Evolutionary conservation across 371 early-diverging fungal genomes (phyloP).

Genomic region (Amoeboaphelidium occidentale): DNA sequence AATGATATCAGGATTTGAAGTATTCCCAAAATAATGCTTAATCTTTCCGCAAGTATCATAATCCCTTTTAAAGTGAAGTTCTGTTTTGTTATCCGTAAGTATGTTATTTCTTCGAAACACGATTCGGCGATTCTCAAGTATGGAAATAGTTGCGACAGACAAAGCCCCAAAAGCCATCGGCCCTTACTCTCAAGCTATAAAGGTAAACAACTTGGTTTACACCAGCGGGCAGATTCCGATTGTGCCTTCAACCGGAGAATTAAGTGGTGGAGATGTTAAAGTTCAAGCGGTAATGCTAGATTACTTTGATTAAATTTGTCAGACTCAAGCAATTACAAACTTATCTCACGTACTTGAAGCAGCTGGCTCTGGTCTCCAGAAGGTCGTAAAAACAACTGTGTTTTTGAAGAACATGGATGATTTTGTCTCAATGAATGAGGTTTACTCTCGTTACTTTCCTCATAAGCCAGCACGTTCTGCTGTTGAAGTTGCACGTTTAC

Average conservation of each 20-base stretch:
- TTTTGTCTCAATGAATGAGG: constrained; percentile 58
- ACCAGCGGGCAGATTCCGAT: constrained; percentile 57
- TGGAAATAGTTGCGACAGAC: constrained; percentile 10
- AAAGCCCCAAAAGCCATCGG: constrained; percentile 15
- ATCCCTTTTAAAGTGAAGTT: too few relatives aligned
- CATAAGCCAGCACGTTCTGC: constrained; percentile 63
- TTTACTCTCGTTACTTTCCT: constrained; percentile 21
- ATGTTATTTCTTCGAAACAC: too few relatives aligned
- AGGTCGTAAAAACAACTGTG: constrained; percentile 74
- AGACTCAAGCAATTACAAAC: constrained; percentile 41
- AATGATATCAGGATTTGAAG: too few relatives aligned
- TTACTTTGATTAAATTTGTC: too few relatives aligned
- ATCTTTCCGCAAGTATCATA: too few relatives aligned
- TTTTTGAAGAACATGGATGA: constrained; percentile 72
- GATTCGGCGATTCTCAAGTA: too few relatives aligned
- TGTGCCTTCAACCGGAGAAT: constrained; percentile 27
- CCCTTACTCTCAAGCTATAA: constrained; percentile 43
- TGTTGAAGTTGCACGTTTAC: constrained; percentile 70
- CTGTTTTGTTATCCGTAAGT: too few relatives aligned
- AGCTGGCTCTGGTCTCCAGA: constrained; percentile 35
- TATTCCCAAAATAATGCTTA: too few relatives aligned
- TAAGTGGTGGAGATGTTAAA: constrained; percentile 33
- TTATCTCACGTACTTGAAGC: constrained; percentile 45
- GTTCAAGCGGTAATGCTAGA: constrained; percentile 37
- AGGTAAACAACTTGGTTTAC: constrained; percentile 57